A percentile compares a stretch with the other conserved stretches of the same genome.
phyloP scores from a whole-genome alignment of 768 basidiomycete genomes.

The Psilocybe sp. region DNA sequence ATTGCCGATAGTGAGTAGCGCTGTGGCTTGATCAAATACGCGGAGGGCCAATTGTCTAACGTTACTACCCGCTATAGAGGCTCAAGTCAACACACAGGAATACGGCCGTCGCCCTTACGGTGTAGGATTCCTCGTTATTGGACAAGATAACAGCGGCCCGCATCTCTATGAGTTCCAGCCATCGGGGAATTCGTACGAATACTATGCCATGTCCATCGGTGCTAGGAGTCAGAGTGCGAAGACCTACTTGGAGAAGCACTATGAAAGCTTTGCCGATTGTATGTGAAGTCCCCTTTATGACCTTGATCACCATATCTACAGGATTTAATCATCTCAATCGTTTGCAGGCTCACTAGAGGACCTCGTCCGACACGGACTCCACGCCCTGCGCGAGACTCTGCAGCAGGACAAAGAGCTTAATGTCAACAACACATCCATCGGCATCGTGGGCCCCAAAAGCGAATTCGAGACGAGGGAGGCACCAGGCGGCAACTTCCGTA shows the following conservation, averaged over 20 bases:
- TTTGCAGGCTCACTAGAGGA: slow-evolving; percentile 77
- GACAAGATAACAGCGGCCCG: slow-evolving; percentile 93
- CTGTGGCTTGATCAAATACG: neutral
- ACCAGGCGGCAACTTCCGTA: slow-evolving; percentile 69
- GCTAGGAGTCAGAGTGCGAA: slow-evolving; percentile 98
- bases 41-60: neutral
- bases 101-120: slow-evolving; percentile 97
- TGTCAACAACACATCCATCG: slow-evolving; percentile 90
- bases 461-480: slow-evolving; percentile 50
- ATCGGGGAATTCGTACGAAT: slow-evolving; percentile 95
- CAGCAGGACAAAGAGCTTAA: slow-evolving; percentile 98
- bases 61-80: slow-evolving; percentile 55
- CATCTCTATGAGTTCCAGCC: slow-evolving; percentile 99
- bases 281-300: slow-evolving; percentile 26
- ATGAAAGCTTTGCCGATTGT: slow-evolving; percentile 85
- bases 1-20: slow-evolving; percentile 87
- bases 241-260: slow-evolving; percentile 96
- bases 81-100: slow-evolving; percentile 97
- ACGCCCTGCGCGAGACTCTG: slow-evolving; percentile 92
- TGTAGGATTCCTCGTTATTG: slow-evolving; percentile 97
- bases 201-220: slow-evolving; percentile 97
- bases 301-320: neutral
- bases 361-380: slow-evolving; percentile 88
- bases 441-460: slow-evolving; percentile 79
- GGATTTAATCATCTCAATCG: slow-evolving; percentile 2